Evolutionary conservation across 1,284 basidiomycete species (phyloP), one percentile per base, ranked within the genome.

Genomic region (Ceratobasidium sp.): DNA sequence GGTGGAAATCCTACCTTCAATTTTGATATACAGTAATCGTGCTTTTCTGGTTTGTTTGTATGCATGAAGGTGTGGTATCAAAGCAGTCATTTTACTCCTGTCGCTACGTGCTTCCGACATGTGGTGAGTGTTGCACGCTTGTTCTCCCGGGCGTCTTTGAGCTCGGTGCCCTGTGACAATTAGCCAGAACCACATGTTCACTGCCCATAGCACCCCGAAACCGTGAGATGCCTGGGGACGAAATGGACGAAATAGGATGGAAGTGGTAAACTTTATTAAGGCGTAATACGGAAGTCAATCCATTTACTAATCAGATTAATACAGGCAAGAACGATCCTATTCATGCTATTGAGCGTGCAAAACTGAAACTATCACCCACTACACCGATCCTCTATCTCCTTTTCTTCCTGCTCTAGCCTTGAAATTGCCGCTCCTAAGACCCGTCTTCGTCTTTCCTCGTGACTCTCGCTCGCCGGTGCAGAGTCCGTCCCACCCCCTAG

Each of bases 341-440:
- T 25, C n/a, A 2, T 52, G 23, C 13, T 3, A 52, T 16, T 19
- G 6, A 4, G 19, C 42, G 23, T 5, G 11, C 6, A 19, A 19
- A 52, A 23, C 14, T 21, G 21, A 23, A 23, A 27, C n/a, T 19
- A 49, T 53, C 54, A 66, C 47, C 87, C 89, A 21, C 87, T 88
- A 77, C 88, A 90, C 58, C 83, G 84, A 62, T 84, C 79, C 75
- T 90, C 89, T n/a, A 89, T 75, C 72, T 89, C 86, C 72, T 88
- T 84, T 60, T 90, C 88, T 71, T 88, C 84, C 72, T 80, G 82
- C 73, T 78, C 79, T 68, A 90, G 73, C 36, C 88, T 80, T 30
- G 76, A 79, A 76, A 85, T 81, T 1, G 86, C 83, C 9, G 88
- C 88, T 16, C 84, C 82, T 19, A 89, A 74, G 49, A 85, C 75